Conservation (phyloP, 768 basidiomycete species). For the Gloeostereum incarnatum region DNA sequence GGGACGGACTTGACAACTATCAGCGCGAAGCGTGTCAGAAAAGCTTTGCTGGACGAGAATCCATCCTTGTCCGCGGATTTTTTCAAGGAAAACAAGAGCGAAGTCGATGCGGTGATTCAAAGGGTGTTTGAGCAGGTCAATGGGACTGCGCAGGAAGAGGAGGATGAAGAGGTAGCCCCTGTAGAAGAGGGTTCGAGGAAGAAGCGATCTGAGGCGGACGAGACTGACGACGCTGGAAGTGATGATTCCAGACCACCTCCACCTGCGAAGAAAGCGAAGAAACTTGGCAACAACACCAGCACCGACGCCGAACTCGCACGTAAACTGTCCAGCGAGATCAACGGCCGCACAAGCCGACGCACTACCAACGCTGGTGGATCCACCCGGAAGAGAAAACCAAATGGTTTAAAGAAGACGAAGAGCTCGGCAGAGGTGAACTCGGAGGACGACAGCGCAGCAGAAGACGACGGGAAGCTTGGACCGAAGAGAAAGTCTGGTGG, state of each 20-base stretch:
- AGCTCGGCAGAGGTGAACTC: slow-evolving; percentile 45
- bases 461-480: slow-evolving; percentile 27
- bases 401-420: slow-evolving; percentile 37
- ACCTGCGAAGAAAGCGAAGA: slow-evolving; percentile 38
- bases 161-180: slow-evolving; percentile 20
- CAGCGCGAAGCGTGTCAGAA: slow-evolving; percentile 84
- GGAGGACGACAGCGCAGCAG: slow-evolving; percentile 46
- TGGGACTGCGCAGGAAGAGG: slow-evolving; percentile 17
- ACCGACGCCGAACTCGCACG: slow-evolving; percentile 66
- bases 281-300: slow-evolving; percentile 37
- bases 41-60: slow-evolving; percentile 49
- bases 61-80: slow-evolving; percentile 45
- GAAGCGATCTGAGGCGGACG: slow-evolving; percentile 15
- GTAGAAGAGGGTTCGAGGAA: slow-evolving; percentile 21
- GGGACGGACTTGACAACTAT: slow-evolving; percentile 71
- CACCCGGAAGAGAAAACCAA: slow-evolving; percentile 33
- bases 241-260: slow-evolving; percentile 16
- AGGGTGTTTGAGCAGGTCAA: slow-evolving; percentile 56
- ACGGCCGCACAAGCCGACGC: slow-evolving; percentile 42
- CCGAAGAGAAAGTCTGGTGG: slow-evolving; percentile 33
- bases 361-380: slow-evolving; percentile 21
- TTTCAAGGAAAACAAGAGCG: slow-evolving; percentile 57
- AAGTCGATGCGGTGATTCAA: slow-evolving; percentile 62
- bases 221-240: not conserved
- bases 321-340: slow-evolving; percentile 61